These are phyloP conservation scores for Verticillium nonalfalfae DNA, from an alignment of 2,329 filamentous ascomycete genomes.

Conservation along the genomic window DNA sequence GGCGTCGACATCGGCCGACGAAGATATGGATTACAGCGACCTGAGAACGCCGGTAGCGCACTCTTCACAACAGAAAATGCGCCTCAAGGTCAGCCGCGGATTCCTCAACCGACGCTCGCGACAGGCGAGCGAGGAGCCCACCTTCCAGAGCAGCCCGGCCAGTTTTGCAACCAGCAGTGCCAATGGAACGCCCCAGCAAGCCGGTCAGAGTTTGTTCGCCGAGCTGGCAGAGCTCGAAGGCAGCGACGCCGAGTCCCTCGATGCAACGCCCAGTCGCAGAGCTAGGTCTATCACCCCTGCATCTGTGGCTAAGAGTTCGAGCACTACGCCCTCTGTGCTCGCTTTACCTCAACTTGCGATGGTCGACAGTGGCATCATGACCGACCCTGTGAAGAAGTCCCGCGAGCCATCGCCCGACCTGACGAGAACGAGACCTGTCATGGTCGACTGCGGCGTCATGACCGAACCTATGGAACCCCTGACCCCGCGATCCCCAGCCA, in stretches of 20 bases:
- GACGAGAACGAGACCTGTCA: slow-evolving; percentile 15
- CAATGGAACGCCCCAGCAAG: slow-evolving; percentile 40
- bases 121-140: slow-evolving; percentile 53
- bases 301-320: slow-evolving; percentile 32
- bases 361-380: slow-evolving; percentile 57
- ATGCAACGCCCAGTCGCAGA: slow-evolving; percentile 48
- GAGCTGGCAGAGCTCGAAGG: slow-evolving; percentile 78
- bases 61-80: slow-evolving; percentile 57
- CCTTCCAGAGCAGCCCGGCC: slow-evolving; percentile 51
- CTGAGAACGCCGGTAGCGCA: slow-evolving; percentile 57
- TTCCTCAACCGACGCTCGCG: slow-evolving; percentile 53
- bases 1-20: slow-evolving; percentile 76
- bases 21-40: slow-evolving; percentile 49
- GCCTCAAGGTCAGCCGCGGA: slow-evolving; percentile 63
- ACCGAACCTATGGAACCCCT: slow-evolving; percentile 26
- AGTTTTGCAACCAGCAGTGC: slow-evolving; percentile 45
- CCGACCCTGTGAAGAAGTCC: slow-evolving; percentile 43
- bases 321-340: slow-evolving; percentile 44
- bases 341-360: slow-evolving; percentile 45
- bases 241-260: slow-evolving; percentile 65
- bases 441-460: slow-evolving; percentile 38
- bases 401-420: slow-evolving; percentile 2
- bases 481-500: neutral
- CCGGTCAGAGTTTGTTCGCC: slow-evolving; percentile 77
- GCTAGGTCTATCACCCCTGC: slow-evolving; percentile 40